Evolutionary conservation across 495 filamentous ascomycete genomes (phyloP).

Genomic region (Jackrogersella multiformis): DNA sequence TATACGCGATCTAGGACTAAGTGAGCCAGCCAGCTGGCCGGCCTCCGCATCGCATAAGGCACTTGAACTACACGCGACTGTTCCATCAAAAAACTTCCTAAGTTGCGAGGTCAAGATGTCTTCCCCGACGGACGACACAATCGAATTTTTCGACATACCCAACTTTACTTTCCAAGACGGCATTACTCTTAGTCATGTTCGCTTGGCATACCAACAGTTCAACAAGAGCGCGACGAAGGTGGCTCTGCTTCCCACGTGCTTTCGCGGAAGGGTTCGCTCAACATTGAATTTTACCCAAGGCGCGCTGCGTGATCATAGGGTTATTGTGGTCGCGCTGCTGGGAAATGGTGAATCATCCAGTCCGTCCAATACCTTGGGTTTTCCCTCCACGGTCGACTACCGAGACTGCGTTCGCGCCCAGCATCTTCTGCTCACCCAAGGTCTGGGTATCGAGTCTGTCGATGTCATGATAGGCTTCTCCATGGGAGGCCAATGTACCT

Average conservation of each 20-base stretch:
- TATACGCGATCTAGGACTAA: background rate
- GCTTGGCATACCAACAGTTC: constrained; percentile 56
- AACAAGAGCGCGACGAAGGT: constrained; percentile 50
- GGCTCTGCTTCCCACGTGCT: constrained; percentile 60
- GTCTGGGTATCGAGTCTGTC: constrained; percentile 41
- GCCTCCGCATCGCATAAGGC: background rate
- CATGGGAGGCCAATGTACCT: constrained; percentile 62
- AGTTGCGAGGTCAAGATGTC: constrained; percentile 10
- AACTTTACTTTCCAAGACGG: constrained; percentile 54
- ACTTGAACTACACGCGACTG: background rate
- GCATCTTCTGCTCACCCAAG: constrained; percentile 40
- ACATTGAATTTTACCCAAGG: constrained; percentile 52
- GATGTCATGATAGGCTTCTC: constrained; percentile 55
- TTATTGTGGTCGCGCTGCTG: constrained; percentile 52
- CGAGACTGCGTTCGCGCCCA: constrained; percentile 50
- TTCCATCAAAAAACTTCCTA: background rate
- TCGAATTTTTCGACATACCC: constrained; percentile 50
- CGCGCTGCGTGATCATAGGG: constrained; percentile 45
- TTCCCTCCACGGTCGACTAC: constrained; percentile 45
- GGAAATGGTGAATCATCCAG: constrained; percentile 52
- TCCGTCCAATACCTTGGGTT: constrained; percentile 46
- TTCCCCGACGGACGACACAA: background rate
- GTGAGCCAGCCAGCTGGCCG: background rate
- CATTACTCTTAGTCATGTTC: constrained; percentile 39
- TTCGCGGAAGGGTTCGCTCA: constrained; percentile 54